A percentile compares a stretch with the other conserved stretches of the same genome.
Conservation (phyloP, 495 filamentous ascomycete genomes). For the Pseudomonodictys pantanalensis region DNA sequence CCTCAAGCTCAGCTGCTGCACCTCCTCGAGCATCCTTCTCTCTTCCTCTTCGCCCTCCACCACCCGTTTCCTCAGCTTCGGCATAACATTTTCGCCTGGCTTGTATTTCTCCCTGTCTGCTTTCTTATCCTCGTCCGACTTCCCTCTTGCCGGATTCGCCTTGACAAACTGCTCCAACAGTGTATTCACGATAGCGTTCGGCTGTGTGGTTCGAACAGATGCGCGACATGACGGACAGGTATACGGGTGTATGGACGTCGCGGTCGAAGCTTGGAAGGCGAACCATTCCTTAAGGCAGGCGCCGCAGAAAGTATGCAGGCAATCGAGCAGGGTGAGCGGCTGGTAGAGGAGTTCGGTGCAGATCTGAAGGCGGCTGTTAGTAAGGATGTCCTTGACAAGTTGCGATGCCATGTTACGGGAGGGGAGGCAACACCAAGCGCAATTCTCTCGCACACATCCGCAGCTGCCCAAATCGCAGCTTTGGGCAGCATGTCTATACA, state of each 20-base stretch:
- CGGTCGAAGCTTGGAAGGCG: conserved; percentile 57
- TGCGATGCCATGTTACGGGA: neutral
- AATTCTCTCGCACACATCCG: neutral
- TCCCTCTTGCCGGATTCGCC: conserved; percentile 68
- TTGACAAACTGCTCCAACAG: conserved; percentile 76
- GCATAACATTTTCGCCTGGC: conserved; percentile 73
- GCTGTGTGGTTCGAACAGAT: conserved; percentile 72
- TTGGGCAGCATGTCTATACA: neutral
- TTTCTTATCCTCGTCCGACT: conserved; percentile 63
- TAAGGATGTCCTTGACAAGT: conserved; percentile 11
- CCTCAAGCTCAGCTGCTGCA: conserved; percentile 66
- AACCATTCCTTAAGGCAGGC: conserved; percentile 96
- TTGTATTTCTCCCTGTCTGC: conserved; percentile 69
- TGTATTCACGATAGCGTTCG: conserved; percentile 79
- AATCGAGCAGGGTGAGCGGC: conserved; percentile 93
- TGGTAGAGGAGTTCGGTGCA: conserved; percentile 95
- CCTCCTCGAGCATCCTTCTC: conserved; percentile 63
- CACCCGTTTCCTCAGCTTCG: conserved; percentile 51
- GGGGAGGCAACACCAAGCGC: neutral
- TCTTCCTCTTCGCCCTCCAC: conserved; percentile 61
- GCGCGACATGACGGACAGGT: conserved; percentile 95
- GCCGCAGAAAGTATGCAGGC: conserved; percentile 95
- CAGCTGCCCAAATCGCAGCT: neutral
- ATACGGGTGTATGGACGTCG: conserved; percentile 55
- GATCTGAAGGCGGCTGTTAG: conserved; percentile 58